Percentiles rank a stretch among this genome's conserved stretches.
Conservation (phyloP, 2,329 filamentous ascomycete species). For the Claviceps capensis region DNA sequence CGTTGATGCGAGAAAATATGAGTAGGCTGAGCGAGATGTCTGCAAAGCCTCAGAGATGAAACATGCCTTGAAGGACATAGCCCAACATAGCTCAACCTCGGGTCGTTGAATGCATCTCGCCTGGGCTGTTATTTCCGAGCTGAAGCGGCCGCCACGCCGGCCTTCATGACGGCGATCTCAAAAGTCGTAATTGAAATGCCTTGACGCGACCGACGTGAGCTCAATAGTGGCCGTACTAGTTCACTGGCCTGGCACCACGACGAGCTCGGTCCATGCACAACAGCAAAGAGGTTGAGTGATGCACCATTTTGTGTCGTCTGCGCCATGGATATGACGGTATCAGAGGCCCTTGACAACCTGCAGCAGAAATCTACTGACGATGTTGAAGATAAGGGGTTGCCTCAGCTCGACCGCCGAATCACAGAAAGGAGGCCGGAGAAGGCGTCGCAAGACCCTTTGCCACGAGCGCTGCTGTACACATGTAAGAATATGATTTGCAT, state of each 20-base stretch:
- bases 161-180: constrained; percentile 32
- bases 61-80: constrained; percentile 28
- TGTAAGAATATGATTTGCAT: too few species aligned
- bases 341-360: too few species aligned
- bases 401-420: too few species aligned
- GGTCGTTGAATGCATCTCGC: constrained; percentile 21
- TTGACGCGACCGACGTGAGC: constrained; percentile 30
- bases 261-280: constrained; percentile 34
- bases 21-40: constrained; percentile 27
- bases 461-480: too few species aligned
- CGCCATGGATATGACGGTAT: constrained; percentile 6
- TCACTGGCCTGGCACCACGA: constrained; percentile 28
- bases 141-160: constrained; percentile 28
- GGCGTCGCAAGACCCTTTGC: too few species aligned
- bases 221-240: constrained; percentile 24
- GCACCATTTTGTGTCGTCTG: constrained; percentile 26
- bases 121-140: constrained; percentile 24
- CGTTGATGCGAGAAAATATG: constrained; percentile 24
- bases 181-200: constrained; percentile 32
- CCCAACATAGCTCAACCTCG: constrained; percentile 32
- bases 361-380: too few species aligned
- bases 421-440: too few species aligned
- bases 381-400: too few species aligned
- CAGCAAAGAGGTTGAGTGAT: constrained; percentile 28
- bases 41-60: constrained; percentile 31